Percentiles rank a stretch among this genome's conserved stretches.
Conservation (phyloP, 306 rosid genomes). For the Vicia faba region DNA sequence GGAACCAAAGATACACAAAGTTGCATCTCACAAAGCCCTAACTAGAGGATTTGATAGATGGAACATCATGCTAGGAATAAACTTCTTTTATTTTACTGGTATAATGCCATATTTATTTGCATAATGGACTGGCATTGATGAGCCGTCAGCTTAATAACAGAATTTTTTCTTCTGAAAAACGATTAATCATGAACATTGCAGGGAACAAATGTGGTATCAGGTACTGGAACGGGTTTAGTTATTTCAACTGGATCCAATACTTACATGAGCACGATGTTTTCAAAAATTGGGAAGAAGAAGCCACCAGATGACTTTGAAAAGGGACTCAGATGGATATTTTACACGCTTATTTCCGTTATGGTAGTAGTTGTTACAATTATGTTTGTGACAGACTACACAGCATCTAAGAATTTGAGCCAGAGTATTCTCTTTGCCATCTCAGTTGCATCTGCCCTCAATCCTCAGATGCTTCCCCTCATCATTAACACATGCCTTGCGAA, state of each 20-base stretch:
- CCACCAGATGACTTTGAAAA: slow-evolving; percentile 73
- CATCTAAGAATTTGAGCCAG: slow-evolving; percentile 47
- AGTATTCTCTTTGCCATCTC: slow-evolving; percentile 72
- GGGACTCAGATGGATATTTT: slow-evolving; percentile 70
- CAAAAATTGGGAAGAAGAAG: slow-evolving; percentile 69
- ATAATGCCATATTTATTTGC: background rate
- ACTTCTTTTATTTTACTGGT: background rate
- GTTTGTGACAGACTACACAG: slow-evolving; percentile 50
- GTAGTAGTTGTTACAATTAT: slow-evolving; percentile 63
- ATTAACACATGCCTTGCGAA: slow-evolving; percentile 79
- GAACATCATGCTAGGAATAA: background rate
- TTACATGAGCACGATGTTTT: slow-evolving; percentile 86
- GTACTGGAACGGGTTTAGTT: slow-evolving; percentile 73
- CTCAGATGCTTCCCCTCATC: slow-evolving; percentile 89
- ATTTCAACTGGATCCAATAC: slow-evolving; percentile 81
- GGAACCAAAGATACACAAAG: background rate
- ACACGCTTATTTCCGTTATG: slow-evolving; percentile 64
- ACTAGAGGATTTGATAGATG: background rate
- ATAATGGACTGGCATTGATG: background rate
- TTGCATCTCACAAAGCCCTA: background rate
- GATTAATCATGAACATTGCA: slow-evolving; percentile 41
- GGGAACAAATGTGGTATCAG: slow-evolving; percentile 90
- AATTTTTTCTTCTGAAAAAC: slow-evolving; percentile 4
- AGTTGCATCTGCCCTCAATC: slow-evolving; percentile 86
- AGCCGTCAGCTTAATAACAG: background rate